Evolutionary conservation across 768 basidiomycete genomes (phyloP), one percentile per base, ranked within the genome.

Genomic region (Agrocybe chaxingu): DNA sequence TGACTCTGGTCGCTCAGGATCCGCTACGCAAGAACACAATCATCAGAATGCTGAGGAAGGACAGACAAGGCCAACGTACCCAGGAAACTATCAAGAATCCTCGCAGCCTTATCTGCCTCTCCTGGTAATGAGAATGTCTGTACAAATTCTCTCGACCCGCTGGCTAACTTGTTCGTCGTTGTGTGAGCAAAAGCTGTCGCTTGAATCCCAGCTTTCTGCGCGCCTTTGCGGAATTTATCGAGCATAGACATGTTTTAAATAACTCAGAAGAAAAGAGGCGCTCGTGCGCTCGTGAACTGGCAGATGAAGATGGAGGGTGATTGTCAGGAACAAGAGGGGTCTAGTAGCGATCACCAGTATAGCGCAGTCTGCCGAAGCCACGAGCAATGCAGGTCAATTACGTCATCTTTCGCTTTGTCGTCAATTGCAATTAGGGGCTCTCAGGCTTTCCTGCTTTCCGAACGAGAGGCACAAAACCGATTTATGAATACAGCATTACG

Each of bases 51-150:
- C 9, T 32, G 11, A 43, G 41, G 42, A 13, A 13, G 18, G 16
- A 48, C 16, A n/a, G 18, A 29, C 6, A 45, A 40, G 11, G 19
- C 7, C 45, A 42, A 61, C 77, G 48, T 63, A 92, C 92, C 94
- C n/a, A 96, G 75, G 76, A 98, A 98, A 56, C 83, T 85, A 54
- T 83, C 84, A 30, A 98, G 71, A 60, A 96, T 98, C 69, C 87
- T 90, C 11, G 94, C 92, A 0, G 94, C 92, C 65, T 97, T 97
- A 53, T 93, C 89, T 37, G 92, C 88, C 67, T 98, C 95, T 52
- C 91, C 92, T 13, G 93, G 93, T 18, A 98, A 76, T 36, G 80
- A 84, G 71, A 98, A 98, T 3, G 85, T 82, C 53, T 92, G 90
- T 0, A 87, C 86, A 48, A 93, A 85, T 44, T 86, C 85, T 56